Percentiles rank a stretch among this genome's conserved stretches.
These are phyloP conservation scores for Apophysomyces sp. DNA, from an alignment of 371 early-diverging fungal genomes.

Conservation along the genomic window DNA sequence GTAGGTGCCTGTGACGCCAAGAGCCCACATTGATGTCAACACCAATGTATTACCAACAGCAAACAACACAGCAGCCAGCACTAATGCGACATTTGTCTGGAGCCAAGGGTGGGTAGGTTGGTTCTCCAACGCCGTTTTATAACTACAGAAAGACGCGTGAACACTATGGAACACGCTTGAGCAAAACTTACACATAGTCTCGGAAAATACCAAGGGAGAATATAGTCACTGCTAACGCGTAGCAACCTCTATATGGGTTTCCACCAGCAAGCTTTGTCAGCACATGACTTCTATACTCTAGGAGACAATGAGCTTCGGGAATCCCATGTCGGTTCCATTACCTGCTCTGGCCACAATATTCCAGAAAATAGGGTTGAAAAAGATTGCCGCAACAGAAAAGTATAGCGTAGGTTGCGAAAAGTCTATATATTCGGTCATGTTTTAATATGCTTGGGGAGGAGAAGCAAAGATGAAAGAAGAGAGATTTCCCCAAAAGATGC, in stretches of 20 bases:
- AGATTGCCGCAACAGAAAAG: constrained; percentile 65
- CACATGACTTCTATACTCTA: constrained; percentile 75
- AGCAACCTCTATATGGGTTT: constrained; percentile 73
- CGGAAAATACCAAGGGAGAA: constrained; percentile 81
- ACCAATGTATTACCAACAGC: constrained; percentile 76
- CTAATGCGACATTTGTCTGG: constrained; percentile 40
- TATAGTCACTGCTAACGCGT: constrained; percentile 76
- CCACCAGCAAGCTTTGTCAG: constrained; percentile 75
- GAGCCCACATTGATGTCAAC: constrained; percentile 80
- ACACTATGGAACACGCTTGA: background rate
- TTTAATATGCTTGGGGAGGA: constrained; percentile 1
- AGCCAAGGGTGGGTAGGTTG: constrained; percentile 66
- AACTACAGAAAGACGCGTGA: constrained; percentile 30
- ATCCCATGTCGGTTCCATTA: constrained; percentile 17
- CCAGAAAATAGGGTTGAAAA: constrained; percentile 92
- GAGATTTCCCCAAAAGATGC: background rate
- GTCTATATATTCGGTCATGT: constrained; percentile 46
- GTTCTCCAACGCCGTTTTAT: constrained; percentile 62
- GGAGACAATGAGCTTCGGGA: background rate
- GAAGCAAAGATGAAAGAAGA: background rate
- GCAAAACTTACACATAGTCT: constrained; percentile 71
- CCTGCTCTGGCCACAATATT: constrained; percentile 84
- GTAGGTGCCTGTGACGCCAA: constrained; percentile 92
- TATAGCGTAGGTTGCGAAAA: constrained; percentile 67
- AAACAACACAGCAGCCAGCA: constrained; percentile 55